Base-by-base conservation (phyloP, 495 filamentous ascomycete genomes). In the Penicillium canariense region DNA sequence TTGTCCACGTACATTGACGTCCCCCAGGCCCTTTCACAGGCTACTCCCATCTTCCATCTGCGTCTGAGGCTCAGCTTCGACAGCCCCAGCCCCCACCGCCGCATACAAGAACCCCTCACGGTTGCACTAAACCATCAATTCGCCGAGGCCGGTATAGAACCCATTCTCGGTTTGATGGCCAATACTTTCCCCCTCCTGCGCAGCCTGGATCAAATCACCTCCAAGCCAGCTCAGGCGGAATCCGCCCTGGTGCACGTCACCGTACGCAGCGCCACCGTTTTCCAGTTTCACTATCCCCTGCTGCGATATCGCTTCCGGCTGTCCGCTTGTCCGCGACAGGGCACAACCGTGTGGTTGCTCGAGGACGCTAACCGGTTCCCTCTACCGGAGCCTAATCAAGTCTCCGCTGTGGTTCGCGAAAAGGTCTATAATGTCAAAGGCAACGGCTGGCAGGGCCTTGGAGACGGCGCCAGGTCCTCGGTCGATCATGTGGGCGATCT, bases 61-160 rank as follows among this genome's bases (percentile, higher is more conserved):
- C 58, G 54, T 5, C 42, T 79, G 20, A 61, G 58, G 22, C 67
- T 81, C 34, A 62, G 53, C 6, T 73, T 97, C 20, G 80, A 86
- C 18, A 62, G 63, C 18, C 75, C 75, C 12, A 96, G 90, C 56
- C 92, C 92, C 0, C 91, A 96, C 65, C 75, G 87, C 39, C 82
- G 87, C 14, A 84, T 91, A 17, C 72, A 82, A 31, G 83, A 87
- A 48, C 71, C 81, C 26, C 74, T 97, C 11, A 80, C 78, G 6
- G 72, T 72, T 15, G 72, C 81, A 32, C 69, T 94, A 46, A 91
- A 91, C 65, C 55, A 65, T 14, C 47, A 52, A 32, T 73, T 73
- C 22, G 65, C 72, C 22, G 58, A 77, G n/a, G 52, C 65, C 1
- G 81, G 83, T 10, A 70, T 91, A 25, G 71, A 81, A 50, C 63